Evolutionary conservation across 495 filamentous ascomycete genomes (phyloP).

Genomic region (Aspergillus leporis): DNA sequence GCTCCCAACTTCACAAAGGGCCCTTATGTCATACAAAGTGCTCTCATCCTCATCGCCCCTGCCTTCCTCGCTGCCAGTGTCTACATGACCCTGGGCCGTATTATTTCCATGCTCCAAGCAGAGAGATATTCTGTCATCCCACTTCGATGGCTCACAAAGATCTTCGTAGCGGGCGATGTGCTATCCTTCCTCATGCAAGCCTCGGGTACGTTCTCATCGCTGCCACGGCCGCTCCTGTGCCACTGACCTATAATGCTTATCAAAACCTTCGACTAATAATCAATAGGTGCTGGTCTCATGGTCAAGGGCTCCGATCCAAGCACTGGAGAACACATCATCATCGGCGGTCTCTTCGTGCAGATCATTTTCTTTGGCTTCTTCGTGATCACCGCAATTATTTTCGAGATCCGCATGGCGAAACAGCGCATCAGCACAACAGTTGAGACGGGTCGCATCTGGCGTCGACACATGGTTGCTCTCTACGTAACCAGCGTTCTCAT

Average conservation of each 20-base stretch:
- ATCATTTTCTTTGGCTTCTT: conserved; percentile 57
- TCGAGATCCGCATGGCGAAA: conserved; percentile 35
- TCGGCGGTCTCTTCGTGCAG: conserved; percentile 52
- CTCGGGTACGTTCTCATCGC: conserved; percentile 19
- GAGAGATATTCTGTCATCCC: conserved; percentile 41
- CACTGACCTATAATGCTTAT: neutral
- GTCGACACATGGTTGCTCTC: conserved; percentile 49
- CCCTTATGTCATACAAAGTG: conserved; percentile 52
- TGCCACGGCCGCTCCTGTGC: neutral
- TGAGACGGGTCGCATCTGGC: conserved; percentile 44
- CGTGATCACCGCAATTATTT: conserved; percentile 43
- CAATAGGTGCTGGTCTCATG: conserved; percentile 38
- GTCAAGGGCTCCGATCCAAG: conserved; percentile 16
- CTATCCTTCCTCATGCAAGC: conserved; percentile 47
- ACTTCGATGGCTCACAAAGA: conserved; percentile 47
- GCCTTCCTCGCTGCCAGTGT: conserved; percentile 55
- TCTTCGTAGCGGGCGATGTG: conserved; percentile 38
- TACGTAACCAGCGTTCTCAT: conserved; percentile 57
- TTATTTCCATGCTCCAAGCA: conserved; percentile 46
- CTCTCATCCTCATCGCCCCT: conserved; percentile 53
- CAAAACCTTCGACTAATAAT: too few relatives aligned
- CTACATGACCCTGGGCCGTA: conserved; percentile 56
- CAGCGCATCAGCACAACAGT: conserved; percentile 24
- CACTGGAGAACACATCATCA: conserved; percentile 39
- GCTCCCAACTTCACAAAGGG: conserved; percentile 27